phyloP scores from a whole-genome alignment of 345 rosid species.

The Geranium brycei region DNA sequence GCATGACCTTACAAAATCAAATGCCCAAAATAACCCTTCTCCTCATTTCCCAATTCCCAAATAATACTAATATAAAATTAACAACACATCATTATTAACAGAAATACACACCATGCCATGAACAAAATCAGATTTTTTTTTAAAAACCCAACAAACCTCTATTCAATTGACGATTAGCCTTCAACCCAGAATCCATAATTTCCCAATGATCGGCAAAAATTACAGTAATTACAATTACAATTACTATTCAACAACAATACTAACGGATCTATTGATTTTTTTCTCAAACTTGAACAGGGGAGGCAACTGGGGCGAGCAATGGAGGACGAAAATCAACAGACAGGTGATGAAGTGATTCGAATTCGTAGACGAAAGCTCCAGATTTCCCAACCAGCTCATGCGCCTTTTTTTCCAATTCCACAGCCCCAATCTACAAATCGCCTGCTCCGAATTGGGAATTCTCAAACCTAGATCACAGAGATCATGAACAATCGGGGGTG shows the following conservation, averaged over 20 bases:
- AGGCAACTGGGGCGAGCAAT: slow-evolving; percentile 67
- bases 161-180: slow-evolving; percentile 63
- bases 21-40: background rate
- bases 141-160: slow-evolving; percentile 32
- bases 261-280: slow-evolving; percentile 36
- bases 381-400: too few relatives aligned
- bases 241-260: background rate
- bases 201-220: slow-evolving; percentile 9
- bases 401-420: too few relatives aligned
- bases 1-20: background rate
- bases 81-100: background rate
- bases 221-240: slow-evolving; percentile 8
- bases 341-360: slow-evolving; percentile 71
- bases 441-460: too few relatives aligned
- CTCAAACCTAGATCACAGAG: too few relatives aligned
- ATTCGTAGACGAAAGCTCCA: slow-evolving; percentile 36
- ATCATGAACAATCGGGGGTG: too few relatives aligned
- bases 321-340: slow-evolving; percentile 63
- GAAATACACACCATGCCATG: background rate
- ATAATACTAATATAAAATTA: too few relatives aligned
- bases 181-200: slow-evolving; percentile 55
- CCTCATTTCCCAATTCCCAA: background rate
- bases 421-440: too few relatives aligned
- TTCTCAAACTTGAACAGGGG: slow-evolving; percentile 36
- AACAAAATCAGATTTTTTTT: background rate